Evolutionary conservation across 2,329 filamentous ascomycete species (phyloP).

Genomic region (Clarireedia monteithiana): DNA sequence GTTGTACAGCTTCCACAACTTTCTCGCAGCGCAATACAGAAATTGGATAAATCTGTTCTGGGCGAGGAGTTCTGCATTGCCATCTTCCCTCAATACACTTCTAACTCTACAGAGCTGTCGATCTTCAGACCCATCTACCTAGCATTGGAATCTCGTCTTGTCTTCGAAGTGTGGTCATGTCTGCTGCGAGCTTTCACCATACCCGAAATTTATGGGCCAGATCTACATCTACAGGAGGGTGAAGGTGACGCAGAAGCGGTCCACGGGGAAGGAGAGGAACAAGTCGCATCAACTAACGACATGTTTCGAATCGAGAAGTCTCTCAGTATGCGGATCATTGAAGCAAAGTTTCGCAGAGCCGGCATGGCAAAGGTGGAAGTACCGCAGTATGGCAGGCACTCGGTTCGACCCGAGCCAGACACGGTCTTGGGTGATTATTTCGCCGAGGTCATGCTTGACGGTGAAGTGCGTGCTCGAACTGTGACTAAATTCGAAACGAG

Average conservation of each 20-base stretch:
- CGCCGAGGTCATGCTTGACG: constrained; percentile 71
- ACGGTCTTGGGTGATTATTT: constrained; percentile 60
- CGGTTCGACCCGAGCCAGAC: constrained; percentile 34
- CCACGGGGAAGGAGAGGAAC: background rate
- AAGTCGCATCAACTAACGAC: constrained; percentile 32
- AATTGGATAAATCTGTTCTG: constrained; percentile 81
- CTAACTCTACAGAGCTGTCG: constrained; percentile 63
- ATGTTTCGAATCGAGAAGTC: constrained; percentile 56
- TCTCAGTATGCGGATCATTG: constrained; percentile 49
- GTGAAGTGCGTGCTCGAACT: constrained; percentile 70
- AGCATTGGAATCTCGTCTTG: constrained; percentile 73
- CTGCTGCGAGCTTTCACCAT: constrained; percentile 84
- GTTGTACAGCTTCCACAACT: constrained; percentile 83
- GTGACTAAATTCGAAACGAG: constrained; percentile 62
- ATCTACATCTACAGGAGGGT: constrained; percentile 12
- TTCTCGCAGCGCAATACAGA: constrained; percentile 82
- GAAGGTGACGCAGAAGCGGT: constrained; percentile 12
- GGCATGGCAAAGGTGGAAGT: constrained; percentile 25
- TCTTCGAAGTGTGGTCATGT: constrained; percentile 98
- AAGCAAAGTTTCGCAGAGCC: constrained; percentile 45
- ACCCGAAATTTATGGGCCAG: constrained; percentile 69
- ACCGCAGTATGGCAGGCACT: constrained; percentile 17
- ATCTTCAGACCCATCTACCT: constrained; percentile 85
- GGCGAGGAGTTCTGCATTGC: constrained; percentile 92
- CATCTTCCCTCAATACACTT: constrained; percentile 88